phyloP scores from a whole-genome alignment of 2,329 filamentous ascomycete species.

The Curvularia sp. region DNA sequence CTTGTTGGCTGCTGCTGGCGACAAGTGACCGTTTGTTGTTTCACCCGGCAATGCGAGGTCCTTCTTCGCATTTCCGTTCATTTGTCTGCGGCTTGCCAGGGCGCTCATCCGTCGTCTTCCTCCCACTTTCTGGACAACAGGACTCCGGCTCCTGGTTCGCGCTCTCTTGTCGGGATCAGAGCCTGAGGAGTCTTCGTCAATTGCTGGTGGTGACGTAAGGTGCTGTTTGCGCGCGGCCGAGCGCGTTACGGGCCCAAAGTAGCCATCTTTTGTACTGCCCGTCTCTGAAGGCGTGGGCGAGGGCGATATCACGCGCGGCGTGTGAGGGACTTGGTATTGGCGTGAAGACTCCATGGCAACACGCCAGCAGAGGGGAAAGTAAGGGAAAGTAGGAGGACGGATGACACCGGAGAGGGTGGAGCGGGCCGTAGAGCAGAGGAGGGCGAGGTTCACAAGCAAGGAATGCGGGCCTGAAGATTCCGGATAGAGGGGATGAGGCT shows the following conservation, averaged over 20 bases:
- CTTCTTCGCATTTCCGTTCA: constrained; percentile 44
- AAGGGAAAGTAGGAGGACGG: constrained; percentile 64
- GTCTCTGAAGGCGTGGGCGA: constrained; percentile 66
- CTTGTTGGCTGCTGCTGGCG: constrained; percentile 67
- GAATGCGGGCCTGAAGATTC: constrained; percentile 20
- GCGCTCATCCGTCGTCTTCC: constrained; percentile 57
- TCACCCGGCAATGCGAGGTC: constrained; percentile 52
- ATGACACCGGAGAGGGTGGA: constrained; percentile 63
- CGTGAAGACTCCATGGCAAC: constrained; percentile 56
- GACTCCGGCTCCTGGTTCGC: constrained; percentile 74
- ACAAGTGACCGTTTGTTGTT: constrained; percentile 71
- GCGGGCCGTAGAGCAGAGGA: constrained; percentile 35
- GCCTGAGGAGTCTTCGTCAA: constrained; percentile 67
- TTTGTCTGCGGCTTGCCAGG: constrained; percentile 59
- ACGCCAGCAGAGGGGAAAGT: constrained; percentile 57
- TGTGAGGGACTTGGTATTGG: constrained; percentile 70
- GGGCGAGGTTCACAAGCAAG: constrained; percentile 36
- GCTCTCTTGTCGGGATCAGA: constrained; percentile 64
- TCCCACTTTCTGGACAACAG: constrained; percentile 55
- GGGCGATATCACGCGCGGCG: constrained; percentile 87
- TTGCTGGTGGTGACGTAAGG: constrained; percentile 64
- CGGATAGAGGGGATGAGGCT: constrained; percentile 24
- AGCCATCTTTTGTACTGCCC: constrained; percentile 61
- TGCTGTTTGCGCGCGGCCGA: constrained; percentile 70
- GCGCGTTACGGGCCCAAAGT: constrained; percentile 78